Percentiles rank a stretch among this genome's conserved stretches.
phyloP scores from a whole-genome alignment of 495 filamentous ascomycete genomes.

The Aspergillus bridgeri region DNA sequence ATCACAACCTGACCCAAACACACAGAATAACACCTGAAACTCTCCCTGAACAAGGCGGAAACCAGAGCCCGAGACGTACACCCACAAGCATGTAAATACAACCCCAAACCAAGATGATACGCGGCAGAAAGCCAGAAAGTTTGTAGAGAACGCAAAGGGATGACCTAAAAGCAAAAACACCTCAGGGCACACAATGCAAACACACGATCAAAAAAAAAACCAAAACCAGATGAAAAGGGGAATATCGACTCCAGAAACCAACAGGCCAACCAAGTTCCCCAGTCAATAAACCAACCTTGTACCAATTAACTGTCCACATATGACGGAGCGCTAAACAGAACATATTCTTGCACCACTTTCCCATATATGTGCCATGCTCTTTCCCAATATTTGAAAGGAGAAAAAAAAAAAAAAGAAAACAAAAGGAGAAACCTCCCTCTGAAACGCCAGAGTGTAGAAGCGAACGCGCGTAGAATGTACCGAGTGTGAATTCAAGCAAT shows the following conservation, averaged over 20 bases:
- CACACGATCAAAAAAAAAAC: conserved; percentile 17
- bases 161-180: conserved; percentile 5
- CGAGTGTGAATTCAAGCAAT: conserved; percentile 3
- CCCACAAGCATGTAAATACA: conserved; percentile 19
- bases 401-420: conserved; percentile 17
- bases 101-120: conserved; percentile 12
- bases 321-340: conserved; percentile 21
- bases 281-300: conserved; percentile 29
- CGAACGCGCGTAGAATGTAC: conserved; percentile 20
- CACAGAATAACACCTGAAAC: conserved; percentile 21
- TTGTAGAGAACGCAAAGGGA: conserved; percentile 12
- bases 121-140: conserved; percentile 11
- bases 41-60: conserved; percentile 15
- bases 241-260: conserved; percentile 31
- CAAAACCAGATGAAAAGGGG: conserved; percentile 19
- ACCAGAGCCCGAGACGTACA: conserved; percentile 22
- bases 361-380: conserved; percentile 28
- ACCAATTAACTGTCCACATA: conserved; percentile 27
- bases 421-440: conserved; percentile 20
- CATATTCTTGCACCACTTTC: conserved; percentile 20
- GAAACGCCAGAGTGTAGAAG: conserved; percentile 27
- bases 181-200: conserved; percentile 4
- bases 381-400: conserved; percentile 23
- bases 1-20: conserved; percentile 18
- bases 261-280: conserved; percentile 27